Conservation (phyloP, 768 basidiomycete species). For the Nevesoporus exiguus region DNA sequence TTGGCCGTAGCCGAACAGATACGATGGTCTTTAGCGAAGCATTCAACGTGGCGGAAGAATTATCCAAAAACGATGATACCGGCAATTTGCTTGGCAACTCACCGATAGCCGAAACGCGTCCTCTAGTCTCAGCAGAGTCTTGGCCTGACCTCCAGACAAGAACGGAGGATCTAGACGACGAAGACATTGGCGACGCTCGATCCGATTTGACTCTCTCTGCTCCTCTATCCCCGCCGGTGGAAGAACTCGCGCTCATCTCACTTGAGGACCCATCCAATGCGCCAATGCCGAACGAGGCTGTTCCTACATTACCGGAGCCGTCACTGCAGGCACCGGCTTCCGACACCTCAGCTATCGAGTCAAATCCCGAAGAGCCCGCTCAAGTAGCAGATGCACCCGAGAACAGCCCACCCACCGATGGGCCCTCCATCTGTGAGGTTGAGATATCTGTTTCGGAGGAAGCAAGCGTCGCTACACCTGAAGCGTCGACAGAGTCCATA, state of each 20-base stretch:
- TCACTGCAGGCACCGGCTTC: neutral
- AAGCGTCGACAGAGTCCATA: conserved; percentile 3
- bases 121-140: conserved; percentile 1
- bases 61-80: conserved; percentile 24
- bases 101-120: conserved; percentile 10
- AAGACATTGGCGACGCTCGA: conserved; percentile 22
- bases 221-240: conserved; percentile 29
- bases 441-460: conserved; percentile 12
- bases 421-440: neutral
- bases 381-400: neutral
- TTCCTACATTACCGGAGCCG: neutral
- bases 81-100: conserved; percentile 11
- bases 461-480: neutral
- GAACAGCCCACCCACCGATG: neutral
- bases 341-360: conserved; percentile 8
- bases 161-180: conserved; percentile 22
- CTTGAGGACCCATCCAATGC: conserved; percentile 17
- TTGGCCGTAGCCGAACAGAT: conserved; percentile 61
- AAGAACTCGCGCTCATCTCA: conserved; percentile 25
- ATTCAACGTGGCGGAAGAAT: conserved; percentile 37
- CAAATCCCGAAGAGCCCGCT: conserved; percentile 6
- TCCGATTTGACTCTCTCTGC: conserved; percentile 18
- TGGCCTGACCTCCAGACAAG: conserved; percentile 13
- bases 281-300: neutral
- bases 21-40: conserved; percentile 68